Base-by-base conservation (phyloP, 345 rosid genomes). In the Geranium rotundifolium region DNA sequence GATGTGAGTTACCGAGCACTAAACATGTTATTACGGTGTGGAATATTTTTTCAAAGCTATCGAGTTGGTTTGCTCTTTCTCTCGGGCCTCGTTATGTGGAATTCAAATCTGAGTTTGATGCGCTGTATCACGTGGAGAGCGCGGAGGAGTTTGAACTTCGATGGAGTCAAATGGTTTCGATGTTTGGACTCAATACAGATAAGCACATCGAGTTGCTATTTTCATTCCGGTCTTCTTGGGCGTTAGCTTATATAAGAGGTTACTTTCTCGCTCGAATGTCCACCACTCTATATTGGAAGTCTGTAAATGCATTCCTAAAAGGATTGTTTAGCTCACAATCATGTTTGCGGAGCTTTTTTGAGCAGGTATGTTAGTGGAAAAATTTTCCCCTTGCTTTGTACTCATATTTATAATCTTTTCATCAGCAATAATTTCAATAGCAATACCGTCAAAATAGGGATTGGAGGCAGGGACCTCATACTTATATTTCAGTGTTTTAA, bases 21-120 rank as follows among this genome's bases (percentile, higher is more conserved):
- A 84, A 78, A 68, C 96, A 89, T 64, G 79, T 87, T 59, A 73
- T 87, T 66, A 80, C 78, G 59, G 80, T 79, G 74, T 83, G 87
- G 84, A 85, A 84, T 65, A 63, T 92, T 54, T 70, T 79, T 20
- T 85, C 95, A 66, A 92, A 84, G 77, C 72, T 92, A 72, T 77
- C 87, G 7, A 87, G 96, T 77, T 92, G 98, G 98, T 92, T 89
- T 66, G 78, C 89, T 57, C 71, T 60, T 60, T 61, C 65, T 3
- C 89, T 91, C 69, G 98, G 93, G 29, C 65, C 81, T 29, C 98
- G 78, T 62, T 84, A 79, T 73, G 82, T 75, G 65, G 95, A 87
- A 17, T 89, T 92, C 68, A 89, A 78, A 75, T 76, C 80, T 34
- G 85, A 82, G 69, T 84, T 92, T 68, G 87, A 89, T 64, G 65